Evolutionary conservation across 345 rosid genomes (phyloP).

Genomic region (Isatis tinctoria): DNA sequence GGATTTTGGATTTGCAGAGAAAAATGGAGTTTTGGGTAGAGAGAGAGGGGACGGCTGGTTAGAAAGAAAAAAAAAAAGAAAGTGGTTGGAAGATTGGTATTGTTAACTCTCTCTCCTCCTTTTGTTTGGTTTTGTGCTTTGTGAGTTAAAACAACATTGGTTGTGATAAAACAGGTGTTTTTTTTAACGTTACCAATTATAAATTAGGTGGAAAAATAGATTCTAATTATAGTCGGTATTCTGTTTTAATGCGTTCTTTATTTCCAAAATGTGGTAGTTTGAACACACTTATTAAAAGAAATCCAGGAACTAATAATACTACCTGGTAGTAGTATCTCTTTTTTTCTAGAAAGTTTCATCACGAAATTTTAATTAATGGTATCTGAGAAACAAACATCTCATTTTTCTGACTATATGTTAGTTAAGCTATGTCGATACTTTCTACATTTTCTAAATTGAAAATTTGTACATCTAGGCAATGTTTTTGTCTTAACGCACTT

Average conservation of each 20-base stretch:
- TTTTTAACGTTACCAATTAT: conserved; percentile 23
- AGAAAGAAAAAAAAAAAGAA: too few species aligned
- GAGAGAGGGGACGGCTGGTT: not conserved
- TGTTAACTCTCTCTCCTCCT: conserved; percentile 10
- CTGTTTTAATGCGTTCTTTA: conserved; percentile 15
- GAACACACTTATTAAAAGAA: not conserved
- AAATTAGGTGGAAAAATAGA: not conserved
- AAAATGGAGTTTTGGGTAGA: conserved; percentile 1
- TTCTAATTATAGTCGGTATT: conserved; percentile 18
- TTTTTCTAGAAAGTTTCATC: not conserved
- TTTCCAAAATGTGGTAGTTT: not conserved
- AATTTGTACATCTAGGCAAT: not conserved
- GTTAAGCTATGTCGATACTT: not conserved
- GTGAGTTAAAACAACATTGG: conserved; percentile 10
- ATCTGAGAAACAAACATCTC: not conserved
- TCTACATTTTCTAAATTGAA: not conserved
- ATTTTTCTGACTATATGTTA: not conserved
- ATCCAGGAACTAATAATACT: not conserved
- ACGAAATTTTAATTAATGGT: not conserved
- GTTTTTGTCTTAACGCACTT: not conserved
- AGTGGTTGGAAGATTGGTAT: conserved; percentile 15
- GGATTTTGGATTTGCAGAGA: conserved; percentile 28
- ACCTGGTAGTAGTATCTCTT: not conserved
- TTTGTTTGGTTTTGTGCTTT: not conserved
- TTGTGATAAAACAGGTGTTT: conserved; percentile 20